Evolutionary conservation across 257 asterid genomes (phyloP), one percentile per base, ranked within the genome.

Genomic region (Primulina huaijiensis): DNA sequence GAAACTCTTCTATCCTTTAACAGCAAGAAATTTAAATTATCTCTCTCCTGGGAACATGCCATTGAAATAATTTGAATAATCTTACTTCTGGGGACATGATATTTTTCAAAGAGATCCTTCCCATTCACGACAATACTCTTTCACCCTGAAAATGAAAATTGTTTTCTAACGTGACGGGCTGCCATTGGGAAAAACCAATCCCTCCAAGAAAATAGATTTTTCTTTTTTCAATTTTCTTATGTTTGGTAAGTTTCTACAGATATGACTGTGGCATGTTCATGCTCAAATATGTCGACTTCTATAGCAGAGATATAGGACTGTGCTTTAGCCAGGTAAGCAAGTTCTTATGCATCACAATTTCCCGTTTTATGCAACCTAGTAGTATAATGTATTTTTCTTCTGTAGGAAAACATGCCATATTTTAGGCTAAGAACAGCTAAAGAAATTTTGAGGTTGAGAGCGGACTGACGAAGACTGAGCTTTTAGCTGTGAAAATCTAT

Each of bases 221-320:
- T 65, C 40, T 56, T 60, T 37, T 30, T 37, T 58, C 65, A 31
- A 57, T 21, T 35, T 64, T 56, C 55, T 56, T 37, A 20, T 27
- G 16, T 20, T 38, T 55, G 21, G 19, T 52, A 14, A 69, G 27
- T 56, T 73, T 74, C 43, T 53, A 62, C 88, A 88, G 95, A 83
- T 89, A 62, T 21, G 96, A 89, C 74, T 89, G 96, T 75, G 96
- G 96, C 31, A 77, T 89, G 81, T 89, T 89, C 85, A 86, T 89
- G 90, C 72, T 86, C 82, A 89, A 89, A 77, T 89, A 89, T 79
- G 80, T 77, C 0, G 96, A 89, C 82, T 89, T 89, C 76, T 81
- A 84, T 55, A 85, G 90, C 77, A 82, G 89, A 84, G 89, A 79
- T 70, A 69, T 78, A 5, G 87, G 85, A 46, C 85, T 89, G 70